These are phyloP conservation scores for Sphaerobolus stellatus DNA, from an alignment of 1,284 basidiomycete genomes.

Conservation along the genomic window DNA sequence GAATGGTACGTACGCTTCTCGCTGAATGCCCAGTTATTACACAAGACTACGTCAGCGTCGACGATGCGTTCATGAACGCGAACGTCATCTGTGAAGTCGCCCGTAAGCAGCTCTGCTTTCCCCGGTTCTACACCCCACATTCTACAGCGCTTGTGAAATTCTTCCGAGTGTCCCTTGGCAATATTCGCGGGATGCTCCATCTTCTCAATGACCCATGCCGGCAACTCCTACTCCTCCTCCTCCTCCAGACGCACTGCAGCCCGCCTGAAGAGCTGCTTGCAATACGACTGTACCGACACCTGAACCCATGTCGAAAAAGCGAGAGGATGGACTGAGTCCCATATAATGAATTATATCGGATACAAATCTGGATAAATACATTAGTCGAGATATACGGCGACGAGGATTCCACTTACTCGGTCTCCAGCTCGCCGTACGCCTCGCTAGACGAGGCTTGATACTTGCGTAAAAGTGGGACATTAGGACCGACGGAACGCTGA, in stretches of 20 bases:
- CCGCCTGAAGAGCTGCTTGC: constrained; percentile 72
- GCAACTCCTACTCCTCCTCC: too few species aligned
- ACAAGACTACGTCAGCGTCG: constrained; percentile 71
- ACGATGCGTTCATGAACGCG: constrained; percentile 60
- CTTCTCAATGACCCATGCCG: constrained; percentile 63
- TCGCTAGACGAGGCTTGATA: constrained; percentile 75
- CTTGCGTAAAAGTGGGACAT: constrained; percentile 58
- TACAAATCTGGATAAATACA: constrained; percentile 56
- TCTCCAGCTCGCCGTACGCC: constrained; percentile 70
- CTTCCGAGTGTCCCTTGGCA: constrained; percentile 58
- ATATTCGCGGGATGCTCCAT: constrained; percentile 63
- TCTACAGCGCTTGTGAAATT: constrained; percentile 60
- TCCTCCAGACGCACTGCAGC: constrained; percentile 73
- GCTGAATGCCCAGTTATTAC: constrained; percentile 78
- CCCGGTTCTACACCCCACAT: constrained; percentile 77
- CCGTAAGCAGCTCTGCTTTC: constrained; percentile 68
- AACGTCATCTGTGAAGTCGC: constrained; percentile 66
- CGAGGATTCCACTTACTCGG: constrained; percentile 7
- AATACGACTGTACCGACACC: constrained; percentile 78
- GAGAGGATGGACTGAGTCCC: constrained; percentile 54
- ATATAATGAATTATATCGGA: constrained; percentile 62
- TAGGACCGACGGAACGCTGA: constrained; percentile 73
- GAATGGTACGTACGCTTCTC: constrained; percentile 65
- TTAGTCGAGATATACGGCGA: background rate
- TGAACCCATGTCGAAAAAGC: constrained; percentile 76